Evolutionary conservation across 495 filamentous ascomycete genomes (phyloP).

Genomic region (Neurospora tetrasperma): DNA sequence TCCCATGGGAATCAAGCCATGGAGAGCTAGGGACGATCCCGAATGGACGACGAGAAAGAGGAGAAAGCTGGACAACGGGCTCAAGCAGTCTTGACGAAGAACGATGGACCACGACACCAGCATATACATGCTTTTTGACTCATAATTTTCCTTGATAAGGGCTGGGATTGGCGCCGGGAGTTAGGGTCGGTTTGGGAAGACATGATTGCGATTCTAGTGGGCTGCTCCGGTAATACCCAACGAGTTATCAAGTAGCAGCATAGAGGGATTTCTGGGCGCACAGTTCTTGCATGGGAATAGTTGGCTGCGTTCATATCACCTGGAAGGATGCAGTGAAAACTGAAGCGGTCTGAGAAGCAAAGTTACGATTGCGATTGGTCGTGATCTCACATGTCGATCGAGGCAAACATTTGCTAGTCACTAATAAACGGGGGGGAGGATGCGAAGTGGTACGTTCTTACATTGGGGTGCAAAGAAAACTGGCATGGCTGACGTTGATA

Average conservation of each 20-base stretch:
- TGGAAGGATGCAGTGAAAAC: not conserved
- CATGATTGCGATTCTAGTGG: not conserved
- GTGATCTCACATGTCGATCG: not conserved
- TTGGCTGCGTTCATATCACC: not conserved
- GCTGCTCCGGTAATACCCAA: not conserved
- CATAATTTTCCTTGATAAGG: not conserved
- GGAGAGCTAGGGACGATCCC: constrained; percentile 38
- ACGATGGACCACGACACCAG: not conserved
- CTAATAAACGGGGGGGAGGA: not conserved
- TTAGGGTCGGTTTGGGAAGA: not conserved
- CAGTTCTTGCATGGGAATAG: not conserved
- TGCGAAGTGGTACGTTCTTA: not conserved
- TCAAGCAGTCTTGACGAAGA: not conserved
- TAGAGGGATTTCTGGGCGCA: not conserved
- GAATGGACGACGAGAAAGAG: constrained; percentile 28
- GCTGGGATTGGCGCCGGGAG: not conserved
- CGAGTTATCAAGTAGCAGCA: not conserved
- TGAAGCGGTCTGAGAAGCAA: not conserved
- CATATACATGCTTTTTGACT: not conserved
- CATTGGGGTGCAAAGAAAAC: not conserved
- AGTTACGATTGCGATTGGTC: not conserved
- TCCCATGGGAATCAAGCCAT: constrained; percentile 39
- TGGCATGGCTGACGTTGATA: not conserved
- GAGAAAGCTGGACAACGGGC: not conserved
- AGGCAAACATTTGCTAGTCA: not conserved